Evolutionary conservation across 805 yeast species (phyloP), one percentile per base, ranked within the genome.

Genomic region (Torulaspora microellipsoides): DNA sequence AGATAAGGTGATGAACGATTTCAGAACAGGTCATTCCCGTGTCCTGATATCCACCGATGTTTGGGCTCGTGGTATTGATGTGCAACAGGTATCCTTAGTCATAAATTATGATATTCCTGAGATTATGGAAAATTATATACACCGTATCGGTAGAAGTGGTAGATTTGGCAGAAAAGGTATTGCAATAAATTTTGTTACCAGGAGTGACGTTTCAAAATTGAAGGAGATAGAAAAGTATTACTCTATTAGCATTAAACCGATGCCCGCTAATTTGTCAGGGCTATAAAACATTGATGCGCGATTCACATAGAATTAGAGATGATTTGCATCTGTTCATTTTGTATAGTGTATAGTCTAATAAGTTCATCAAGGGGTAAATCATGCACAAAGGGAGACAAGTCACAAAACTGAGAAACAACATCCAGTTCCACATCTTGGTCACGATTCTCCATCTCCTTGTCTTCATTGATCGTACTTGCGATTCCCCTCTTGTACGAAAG

Each of bases 131-230:
- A 90, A 87, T 75, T 91, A 93, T 68, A 85, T 91, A 61, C 99
- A 91, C 73, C 80, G 99, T 73, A 95, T 91, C 61, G 99, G 99
- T 69, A 82, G 99, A 73, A 87, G 95, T 58, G 99, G 99, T 62
- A 83, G 99, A 70, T 91, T 91, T 75, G 99, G 99, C 66, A 81
- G 99, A 70, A 91, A 90, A 73, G 99, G 99, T 75, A 91, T 87
- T 51, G 97, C 98, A 49, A 85, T 91, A 66, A 93, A 90, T 75
- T 85, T 91, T 62, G 83, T 90, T 58, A 90, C 98, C 40, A 76
- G 75, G 51, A 81, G 81, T 43, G 97, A 91, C 65, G 75, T 76
- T 52, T 74, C 77, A 53, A 76, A 76, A 63, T 73, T 90, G 72
- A 81, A 84, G 65, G 95, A 85, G 66, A 81, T 93, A 53, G 97